Conservation (phyloP, 2,329 filamentous ascomycete genomes). For the Colletotrichum sp. region DNA sequence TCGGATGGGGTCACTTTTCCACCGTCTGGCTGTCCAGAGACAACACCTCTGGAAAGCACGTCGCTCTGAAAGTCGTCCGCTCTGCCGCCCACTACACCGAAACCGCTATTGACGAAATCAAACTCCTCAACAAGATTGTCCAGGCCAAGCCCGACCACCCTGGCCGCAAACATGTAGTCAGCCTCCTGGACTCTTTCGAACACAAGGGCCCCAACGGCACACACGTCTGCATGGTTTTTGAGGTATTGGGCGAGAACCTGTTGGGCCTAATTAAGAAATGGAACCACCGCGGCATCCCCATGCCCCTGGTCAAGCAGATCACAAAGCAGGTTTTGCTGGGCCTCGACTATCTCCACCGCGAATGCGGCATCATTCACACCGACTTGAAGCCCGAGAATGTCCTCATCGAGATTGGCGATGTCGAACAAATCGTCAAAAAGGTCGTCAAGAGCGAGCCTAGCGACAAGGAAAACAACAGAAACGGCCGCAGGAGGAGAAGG, state of each 20-base stretch:
- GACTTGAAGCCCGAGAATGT: constrained; percentile 98
- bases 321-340: constrained; percentile 97
- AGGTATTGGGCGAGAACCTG: constrained; percentile 94
- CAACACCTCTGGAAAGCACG: constrained; percentile 88
- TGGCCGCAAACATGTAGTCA: constrained; percentile 93
- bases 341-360: constrained; percentile 93
- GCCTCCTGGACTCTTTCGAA: constrained; percentile 94
- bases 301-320: constrained; percentile 97
- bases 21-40: constrained; percentile 88
- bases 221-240: constrained; percentile 99
- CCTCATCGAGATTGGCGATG: constrained; percentile 97
- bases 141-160: constrained; percentile 94
- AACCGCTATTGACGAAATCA: constrained; percentile 98
- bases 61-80: constrained; percentile 96
- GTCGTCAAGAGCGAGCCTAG: constrained; percentile 82
- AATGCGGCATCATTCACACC: constrained; percentile 99
- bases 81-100: constrained; percentile 99
- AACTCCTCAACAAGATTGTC: constrained; percentile 95
- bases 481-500: constrained; percentile 85
- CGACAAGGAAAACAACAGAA: constrained; percentile 89
- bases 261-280: constrained; percentile 96
- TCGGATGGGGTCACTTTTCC: constrained; percentile 99
- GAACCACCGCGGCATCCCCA: constrained; percentile 97
- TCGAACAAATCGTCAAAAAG: constrained; percentile 97
- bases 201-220: constrained; percentile 96